A percentile compares a stretch with the other conserved stretches of the same genome.
Conservation (phyloP, 129 eudicot species). For the sunflower (Helianthus annuus) region HanXRQr2.0-SUNRISE NC_035438.2:135537773-135538272, state of each 20-base stretch:
- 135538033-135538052: not conserved
- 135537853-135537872: not conserved
- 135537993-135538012: not conserved
- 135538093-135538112: not conserved
- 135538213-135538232: not conserved
- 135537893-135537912: not conserved
- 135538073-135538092: not conserved
- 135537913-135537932: not conserved
- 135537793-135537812: not conserved
- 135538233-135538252: not conserved
- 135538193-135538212: not conserved
- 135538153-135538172: not conserved
- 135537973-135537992: not conserved
- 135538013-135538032: not conserved
- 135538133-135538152: not conserved
- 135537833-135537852: conserved; percentile 5
- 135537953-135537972: too few relatives aligned
- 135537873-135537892: not conserved
- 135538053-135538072: not conserved
- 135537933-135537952: conserved; percentile 1
- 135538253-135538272: not conserved
- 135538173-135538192: not conserved
- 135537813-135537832: not conserved
- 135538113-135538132: conserved; percentile 16
- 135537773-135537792: not conserved